phyloP scores from a whole-genome alignment of 495 filamentous ascomycete genomes.

The Letharia columbiana region DNA sequence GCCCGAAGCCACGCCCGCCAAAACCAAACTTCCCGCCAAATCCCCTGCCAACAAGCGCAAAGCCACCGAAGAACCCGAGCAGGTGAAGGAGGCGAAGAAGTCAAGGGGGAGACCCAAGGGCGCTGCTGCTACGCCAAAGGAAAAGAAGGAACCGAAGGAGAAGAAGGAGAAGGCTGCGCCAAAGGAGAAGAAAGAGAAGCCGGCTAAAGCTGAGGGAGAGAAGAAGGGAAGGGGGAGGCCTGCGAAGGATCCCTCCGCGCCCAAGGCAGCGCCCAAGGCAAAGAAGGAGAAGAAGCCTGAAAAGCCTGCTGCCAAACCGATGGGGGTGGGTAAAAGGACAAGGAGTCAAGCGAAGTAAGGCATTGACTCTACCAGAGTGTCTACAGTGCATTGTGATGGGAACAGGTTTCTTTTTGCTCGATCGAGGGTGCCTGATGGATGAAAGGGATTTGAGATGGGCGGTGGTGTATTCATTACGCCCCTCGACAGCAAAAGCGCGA shows the following conservation, averaged over 20 bases:
- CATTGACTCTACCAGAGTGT: neutral
- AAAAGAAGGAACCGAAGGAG: constrained; percentile 28
- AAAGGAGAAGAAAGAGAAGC: constrained; percentile 21
- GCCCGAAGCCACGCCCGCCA: constrained; percentile 12
- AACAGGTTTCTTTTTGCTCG: neutral
- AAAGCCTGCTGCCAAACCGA: constrained; percentile 5
- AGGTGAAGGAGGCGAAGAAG: constrained; percentile 33
- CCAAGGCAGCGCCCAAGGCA: constrained; percentile 7
- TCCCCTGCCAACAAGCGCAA: constrained; percentile 14
- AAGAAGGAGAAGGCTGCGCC: constrained; percentile 22
- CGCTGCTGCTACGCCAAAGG: constrained; percentile 21
- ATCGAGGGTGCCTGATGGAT: neutral
- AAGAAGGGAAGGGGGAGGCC: constrained; percentile 21
- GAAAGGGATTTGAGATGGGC: neutral
- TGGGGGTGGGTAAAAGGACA: constrained; percentile 19
- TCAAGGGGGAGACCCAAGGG: constrained; percentile 37
- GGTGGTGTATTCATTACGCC: neutral
- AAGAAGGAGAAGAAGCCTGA: constrained; percentile 20
- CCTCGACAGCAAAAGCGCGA: neutral
- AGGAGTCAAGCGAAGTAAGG: constrained; percentile 18
- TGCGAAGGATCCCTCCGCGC: constrained; percentile 11
- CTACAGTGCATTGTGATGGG: neutral
- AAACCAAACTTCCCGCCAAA: constrained; percentile 12
- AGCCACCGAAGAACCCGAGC: constrained; percentile 23
- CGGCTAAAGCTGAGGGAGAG: constrained; percentile 20